These are phyloP conservation scores for Rutstroemia sydowiana DNA, from an alignment of 2,329 filamentous ascomycete genomes.

Conservation along the genomic window DNA sequence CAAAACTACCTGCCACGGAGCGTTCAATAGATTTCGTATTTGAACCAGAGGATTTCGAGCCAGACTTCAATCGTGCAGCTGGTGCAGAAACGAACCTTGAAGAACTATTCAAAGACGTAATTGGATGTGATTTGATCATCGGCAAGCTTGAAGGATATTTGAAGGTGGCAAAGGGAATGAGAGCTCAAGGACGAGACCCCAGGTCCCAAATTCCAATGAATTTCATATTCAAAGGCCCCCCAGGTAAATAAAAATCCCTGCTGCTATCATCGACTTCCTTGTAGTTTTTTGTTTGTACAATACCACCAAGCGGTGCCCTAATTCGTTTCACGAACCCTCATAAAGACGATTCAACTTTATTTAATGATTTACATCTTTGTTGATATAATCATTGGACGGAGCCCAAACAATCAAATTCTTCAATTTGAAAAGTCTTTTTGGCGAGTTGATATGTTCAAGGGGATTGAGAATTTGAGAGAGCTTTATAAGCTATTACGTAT, in stretches of 20 bases:
- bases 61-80: slow-evolving; percentile 40
- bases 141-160: slow-evolving; percentile 42
- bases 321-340: too few species aligned
- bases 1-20: slow-evolving; percentile 9
- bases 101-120: slow-evolving; percentile 41
- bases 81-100: slow-evolving; percentile 35
- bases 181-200: slow-evolving; percentile 40
- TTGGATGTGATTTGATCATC: slow-evolving; percentile 46
- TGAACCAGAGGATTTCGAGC: slow-evolving; percentile 42
- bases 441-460: too few species aligned
- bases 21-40: slow-evolving; percentile 21
- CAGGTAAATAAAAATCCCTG: slow-evolving; percentile 37
- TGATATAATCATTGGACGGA: too few species aligned
- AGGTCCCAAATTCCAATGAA: slow-evolving; percentile 46
- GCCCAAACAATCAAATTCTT: too few species aligned
- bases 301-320: too few species aligned
- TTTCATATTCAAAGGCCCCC: slow-evolving; percentile 50
- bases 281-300: too few species aligned
- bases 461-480: too few species aligned
- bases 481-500: too few species aligned
- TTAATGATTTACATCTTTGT: too few species aligned
- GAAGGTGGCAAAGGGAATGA: slow-evolving; percentile 38
- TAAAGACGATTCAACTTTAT: too few species aligned
- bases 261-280: background rate
- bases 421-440: too few species aligned